Percentiles rank a stretch among this genome's conserved stretches.
These are phyloP conservation scores for Starmerella stigmatis DNA, from an alignment of 805 yeast genomes.

Conservation along the genomic window DNA sequence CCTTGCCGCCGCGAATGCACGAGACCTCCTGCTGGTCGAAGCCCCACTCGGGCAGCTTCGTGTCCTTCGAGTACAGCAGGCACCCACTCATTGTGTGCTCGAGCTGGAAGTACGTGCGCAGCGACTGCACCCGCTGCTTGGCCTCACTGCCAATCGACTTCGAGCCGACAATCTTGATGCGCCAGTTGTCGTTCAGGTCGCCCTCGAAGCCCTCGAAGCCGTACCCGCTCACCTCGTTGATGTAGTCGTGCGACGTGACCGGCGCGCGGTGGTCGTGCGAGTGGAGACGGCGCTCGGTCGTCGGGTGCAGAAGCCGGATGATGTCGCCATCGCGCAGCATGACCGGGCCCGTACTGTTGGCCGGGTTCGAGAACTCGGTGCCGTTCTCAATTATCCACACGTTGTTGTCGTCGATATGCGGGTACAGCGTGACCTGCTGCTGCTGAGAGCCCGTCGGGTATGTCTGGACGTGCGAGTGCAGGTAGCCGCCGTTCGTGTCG, in stretches of 20 bases:
- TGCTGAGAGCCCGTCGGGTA: conserved; percentile 59
- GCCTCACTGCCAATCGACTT: conserved; percentile 29
- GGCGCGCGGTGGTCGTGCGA: conserved; percentile 76
- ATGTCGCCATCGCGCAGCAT: conserved; percentile 45
- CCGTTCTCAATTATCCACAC: conserved; percentile 59
- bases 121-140: conserved; percentile 38
- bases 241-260: conserved; percentile 80
- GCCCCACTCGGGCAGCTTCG: conserved; percentile 76
- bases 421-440: conserved; percentile 71
- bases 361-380: conserved; percentile 25
- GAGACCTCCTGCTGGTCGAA: conserved; percentile 76
- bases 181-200: conserved; percentile 61
- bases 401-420: conserved; percentile 54
- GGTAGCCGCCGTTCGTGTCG: conserved; percentile 59
- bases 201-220: conserved; percentile 56
- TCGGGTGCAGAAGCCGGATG: conserved; percentile 58
- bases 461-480: conserved; percentile 61
- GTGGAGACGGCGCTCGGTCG: conserved; percentile 57
- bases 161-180: conserved; percentile 40
- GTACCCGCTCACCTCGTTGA: conserved; percentile 66
- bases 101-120: conserved; percentile 62
- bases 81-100: conserved; percentile 61
- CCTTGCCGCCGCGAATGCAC: conserved; percentile 66
- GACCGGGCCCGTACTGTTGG: conserved; percentile 33
- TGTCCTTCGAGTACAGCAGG: conserved; percentile 55